These are phyloP conservation scores for Erodium maritimum DNA, from an alignment of 345 rosid genomes.

Conservation along the genomic window DNA sequence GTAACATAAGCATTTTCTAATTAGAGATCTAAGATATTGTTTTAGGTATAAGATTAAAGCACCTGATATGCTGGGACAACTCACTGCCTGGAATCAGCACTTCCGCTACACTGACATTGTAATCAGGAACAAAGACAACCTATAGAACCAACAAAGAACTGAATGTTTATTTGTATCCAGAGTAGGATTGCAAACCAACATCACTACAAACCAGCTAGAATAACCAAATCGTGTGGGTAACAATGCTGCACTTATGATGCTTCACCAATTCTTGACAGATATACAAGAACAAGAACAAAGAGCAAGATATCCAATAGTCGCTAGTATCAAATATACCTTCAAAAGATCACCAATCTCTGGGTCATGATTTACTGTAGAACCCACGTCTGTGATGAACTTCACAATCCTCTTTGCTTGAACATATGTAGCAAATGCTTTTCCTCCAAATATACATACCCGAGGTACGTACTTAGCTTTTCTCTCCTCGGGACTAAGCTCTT, in stretches of 20 bases:
- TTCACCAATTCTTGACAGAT: not conserved
- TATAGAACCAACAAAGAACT: conserved; percentile 3
- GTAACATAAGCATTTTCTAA: not conserved
- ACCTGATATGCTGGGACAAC: conserved; percentile 48
- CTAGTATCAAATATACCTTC: conserved; percentile 19
- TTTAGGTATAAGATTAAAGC: too few relatives aligned
- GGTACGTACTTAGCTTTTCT: conserved; percentile 24
- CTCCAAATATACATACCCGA: conserved; percentile 41
- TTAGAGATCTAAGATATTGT: too few relatives aligned
- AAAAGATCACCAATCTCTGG: conserved; percentile 32
- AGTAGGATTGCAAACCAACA: too few relatives aligned
- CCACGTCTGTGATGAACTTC: conserved; percentile 41
- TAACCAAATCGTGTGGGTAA: too few relatives aligned
- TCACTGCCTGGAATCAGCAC: conserved; percentile 43
- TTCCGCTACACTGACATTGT: conserved; percentile 44
- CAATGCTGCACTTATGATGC: not conserved
- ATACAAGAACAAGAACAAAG: not conserved
- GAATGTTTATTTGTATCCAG: not conserved
- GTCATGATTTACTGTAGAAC: conserved; percentile 30
- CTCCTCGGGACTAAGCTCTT: conserved; percentile 29
- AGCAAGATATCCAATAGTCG: not conserved
- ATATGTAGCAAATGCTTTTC: conserved; percentile 43
- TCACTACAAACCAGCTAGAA: too few relatives aligned
- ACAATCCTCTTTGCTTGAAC: conserved; percentile 48
- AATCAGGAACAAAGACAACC: conserved; percentile 44